A percentile compares a stretch with the other conserved stretches of the same genome.
These are phyloP conservation scores for Dispira simplex DNA, from an alignment of 192 early-diverging fungal species.

Conservation along the genomic window DNA sequence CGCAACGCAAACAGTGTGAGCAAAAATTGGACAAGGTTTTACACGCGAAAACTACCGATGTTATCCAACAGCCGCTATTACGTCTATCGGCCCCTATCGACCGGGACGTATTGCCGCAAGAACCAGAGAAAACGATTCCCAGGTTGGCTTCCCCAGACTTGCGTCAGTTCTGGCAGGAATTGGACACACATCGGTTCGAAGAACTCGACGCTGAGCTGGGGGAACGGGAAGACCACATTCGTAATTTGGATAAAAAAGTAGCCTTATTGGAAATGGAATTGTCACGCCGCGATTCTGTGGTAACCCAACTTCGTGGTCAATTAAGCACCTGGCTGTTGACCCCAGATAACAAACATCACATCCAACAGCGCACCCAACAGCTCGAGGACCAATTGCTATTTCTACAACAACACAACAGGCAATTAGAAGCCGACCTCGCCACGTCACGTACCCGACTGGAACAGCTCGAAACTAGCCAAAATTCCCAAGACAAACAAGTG, in stretches of 20 bases:
- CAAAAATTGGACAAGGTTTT: not conserved
- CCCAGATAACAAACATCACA: not conserved
- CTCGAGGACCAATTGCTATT: not conserved
- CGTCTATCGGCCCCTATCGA: not conserved
- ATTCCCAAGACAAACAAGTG: not conserved
- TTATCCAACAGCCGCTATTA: not conserved
- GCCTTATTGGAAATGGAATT: not conserved
- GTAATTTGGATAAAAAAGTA: not conserved
- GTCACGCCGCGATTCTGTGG: not conserved
- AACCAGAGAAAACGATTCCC: too few relatives aligned
- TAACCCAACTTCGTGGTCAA: not conserved
- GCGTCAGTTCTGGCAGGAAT: not conserved
- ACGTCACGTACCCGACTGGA: not conserved
- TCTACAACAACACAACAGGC: not conserved
- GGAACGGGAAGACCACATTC: not conserved
- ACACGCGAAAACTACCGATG: not conserved
- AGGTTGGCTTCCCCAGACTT: too few relatives aligned
- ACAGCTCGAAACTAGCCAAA: not conserved
- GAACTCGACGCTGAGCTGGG: not conserved
- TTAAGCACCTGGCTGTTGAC: not conserved
- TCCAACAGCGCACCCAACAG: not conserved
- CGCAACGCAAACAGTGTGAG: slow-evolving; percentile 1
- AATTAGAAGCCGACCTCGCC: not conserved
- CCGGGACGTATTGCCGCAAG: too few relatives aligned
- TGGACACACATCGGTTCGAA: not conserved